Conservation (phyloP, 108 stramenopile species). For the Stephanodiscus minutulus region DNA sequence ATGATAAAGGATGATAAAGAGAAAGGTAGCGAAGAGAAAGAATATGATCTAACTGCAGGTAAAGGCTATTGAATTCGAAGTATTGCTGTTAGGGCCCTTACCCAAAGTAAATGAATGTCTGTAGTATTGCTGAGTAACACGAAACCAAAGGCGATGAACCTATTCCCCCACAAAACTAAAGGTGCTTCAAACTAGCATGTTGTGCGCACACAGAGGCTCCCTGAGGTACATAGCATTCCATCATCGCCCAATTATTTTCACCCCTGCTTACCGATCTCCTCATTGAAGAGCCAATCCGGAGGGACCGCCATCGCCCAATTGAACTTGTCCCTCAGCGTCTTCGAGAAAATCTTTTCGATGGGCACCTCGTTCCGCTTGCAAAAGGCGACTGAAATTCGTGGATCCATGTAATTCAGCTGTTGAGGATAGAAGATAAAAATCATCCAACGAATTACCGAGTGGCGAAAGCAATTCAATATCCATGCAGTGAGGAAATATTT, state of each 20-base stretch:
- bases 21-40: too few species aligned
- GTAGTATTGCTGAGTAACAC: too few species aligned
- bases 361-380: constrained; percentile 98
- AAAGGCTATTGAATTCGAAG: too few species aligned
- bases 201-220: too few species aligned
- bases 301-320: constrained; percentile 99
- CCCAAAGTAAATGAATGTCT: too few species aligned
- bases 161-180: background rate
- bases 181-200: background rate
- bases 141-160: too few species aligned
- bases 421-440: constrained; percentile 3
- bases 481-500: background rate
- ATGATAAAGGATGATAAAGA: too few species aligned
- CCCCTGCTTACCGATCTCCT: constrained; percentile 64
- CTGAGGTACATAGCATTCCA: too few species aligned
- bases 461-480: constrained; percentile 9
- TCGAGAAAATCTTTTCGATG: constrained; percentile 96
- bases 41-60: too few species aligned
- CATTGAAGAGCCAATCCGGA: constrained; percentile 94
- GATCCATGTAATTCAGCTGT: constrained; percentile 99
- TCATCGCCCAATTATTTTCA: constrained; percentile 10
- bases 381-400: constrained; percentile 98
- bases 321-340: constrained; percentile 97
- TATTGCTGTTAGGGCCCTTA: too few species aligned
- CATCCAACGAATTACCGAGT: background rate